phyloP scores from a whole-genome alignment of 331 rosid species.

The Pyrus hybrid region DNA sequence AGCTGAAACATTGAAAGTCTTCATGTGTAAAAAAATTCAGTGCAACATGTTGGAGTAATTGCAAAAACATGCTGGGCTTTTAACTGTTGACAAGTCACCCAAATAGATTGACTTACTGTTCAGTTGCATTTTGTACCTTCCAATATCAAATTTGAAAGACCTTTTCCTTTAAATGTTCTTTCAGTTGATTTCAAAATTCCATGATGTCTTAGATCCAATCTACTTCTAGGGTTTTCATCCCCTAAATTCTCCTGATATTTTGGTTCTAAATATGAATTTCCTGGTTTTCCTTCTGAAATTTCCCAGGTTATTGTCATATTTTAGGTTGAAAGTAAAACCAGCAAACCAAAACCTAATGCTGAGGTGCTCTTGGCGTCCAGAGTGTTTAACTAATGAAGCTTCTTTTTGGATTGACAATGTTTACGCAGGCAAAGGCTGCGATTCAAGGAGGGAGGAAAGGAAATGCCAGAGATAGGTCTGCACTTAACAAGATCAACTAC shows the following conservation, averaged over 20 bases:
- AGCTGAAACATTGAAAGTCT: neutral
- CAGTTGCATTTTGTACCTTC: neutral
- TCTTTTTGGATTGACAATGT: conserved; percentile 1
- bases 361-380: neutral
- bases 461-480: conserved; percentile 51
- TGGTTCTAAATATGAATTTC: neutral
- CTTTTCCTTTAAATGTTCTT: neutral
- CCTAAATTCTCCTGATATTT: neutral
- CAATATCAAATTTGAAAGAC: neutral
- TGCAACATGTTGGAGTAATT: neutral
- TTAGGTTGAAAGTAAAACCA: neutral
- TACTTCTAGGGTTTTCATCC: neutral
- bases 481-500: conserved; percentile 39
- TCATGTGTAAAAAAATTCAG: neutral
- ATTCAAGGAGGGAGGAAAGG: conserved; percentile 70
- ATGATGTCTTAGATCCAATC: neutral
- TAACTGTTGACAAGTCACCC: neutral
- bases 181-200: neutral
- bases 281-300: neutral
- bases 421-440: conserved; percentile 83
- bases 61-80: neutral
- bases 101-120: neutral
- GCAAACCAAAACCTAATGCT: neutral
- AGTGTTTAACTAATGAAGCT: neutral
- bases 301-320: neutral